Conservation (phyloP, 768 basidiomycete genomes). For the Termitomyces heimii region DNA sequence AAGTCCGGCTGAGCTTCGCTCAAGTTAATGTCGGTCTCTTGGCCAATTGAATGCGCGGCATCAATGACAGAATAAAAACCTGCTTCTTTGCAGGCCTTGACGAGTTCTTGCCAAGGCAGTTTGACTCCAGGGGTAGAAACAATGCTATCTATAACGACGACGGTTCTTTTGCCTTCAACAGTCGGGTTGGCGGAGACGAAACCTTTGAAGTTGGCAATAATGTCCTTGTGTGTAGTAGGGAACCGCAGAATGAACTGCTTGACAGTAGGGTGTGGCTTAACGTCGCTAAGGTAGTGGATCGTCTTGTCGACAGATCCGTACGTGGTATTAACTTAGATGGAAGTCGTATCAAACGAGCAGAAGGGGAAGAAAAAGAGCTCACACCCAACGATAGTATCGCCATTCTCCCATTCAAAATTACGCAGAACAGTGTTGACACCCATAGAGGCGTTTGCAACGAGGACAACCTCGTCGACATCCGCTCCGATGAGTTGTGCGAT, state of each 20-base stretch:
- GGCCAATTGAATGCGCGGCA: constrained; percentile 79
- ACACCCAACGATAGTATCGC: constrained; percentile 60
- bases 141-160: constrained; percentile 69
- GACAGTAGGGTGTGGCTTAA: constrained; percentile 44
- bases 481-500: constrained; percentile 47
- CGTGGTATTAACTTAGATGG: constrained; percentile 10
- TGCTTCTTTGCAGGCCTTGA: constrained; percentile 55
- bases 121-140: constrained; percentile 55
- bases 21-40: constrained; percentile 61
- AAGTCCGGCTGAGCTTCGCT: constrained; percentile 60
- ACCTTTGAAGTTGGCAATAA: constrained; percentile 28
- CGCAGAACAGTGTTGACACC: constrained; percentile 55
- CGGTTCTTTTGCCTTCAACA: constrained; percentile 31
- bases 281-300: constrained; percentile 48
- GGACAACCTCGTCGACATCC: constrained; percentile 38
- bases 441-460: constrained; percentile 49
- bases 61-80: constrained; percentile 68
- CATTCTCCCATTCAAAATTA: constrained; percentile 56
- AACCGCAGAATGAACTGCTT: constrained; percentile 47
- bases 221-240: constrained; percentile 46
- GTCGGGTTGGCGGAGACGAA: constrained; percentile 9
- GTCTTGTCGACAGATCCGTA: constrained; percentile 52
- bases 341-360: not conserved
- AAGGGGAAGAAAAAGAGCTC: not conserved
- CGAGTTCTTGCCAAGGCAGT: constrained; percentile 77